These are phyloP conservation scores for Hypomontagnella monticulosa DNA, from an alignment of 495 filamentous ascomycete species.

Conservation along the genomic window DNA sequence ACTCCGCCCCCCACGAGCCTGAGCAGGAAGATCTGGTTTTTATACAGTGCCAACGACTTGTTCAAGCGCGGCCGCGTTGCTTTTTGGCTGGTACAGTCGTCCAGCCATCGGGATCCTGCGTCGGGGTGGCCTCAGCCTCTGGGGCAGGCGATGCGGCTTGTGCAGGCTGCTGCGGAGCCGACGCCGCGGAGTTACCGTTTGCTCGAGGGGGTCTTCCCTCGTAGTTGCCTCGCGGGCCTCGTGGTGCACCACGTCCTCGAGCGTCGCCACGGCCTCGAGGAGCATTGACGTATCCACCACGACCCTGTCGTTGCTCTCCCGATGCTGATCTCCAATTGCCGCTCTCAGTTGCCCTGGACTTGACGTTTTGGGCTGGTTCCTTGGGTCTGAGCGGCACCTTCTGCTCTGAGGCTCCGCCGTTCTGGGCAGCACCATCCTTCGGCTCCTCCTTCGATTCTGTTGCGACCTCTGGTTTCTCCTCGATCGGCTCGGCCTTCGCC, in stretches of 20 bases:
- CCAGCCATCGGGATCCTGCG: slow-evolving; percentile 77
- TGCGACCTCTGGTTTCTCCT: slow-evolving; percentile 38
- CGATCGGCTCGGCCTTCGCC: slow-evolving; percentile 48
- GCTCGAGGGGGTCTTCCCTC: slow-evolving; percentile 53
- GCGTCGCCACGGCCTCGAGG: slow-evolving; percentile 46
- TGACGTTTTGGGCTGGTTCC: slow-evolving; percentile 37
- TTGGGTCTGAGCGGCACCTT: slow-evolving; percentile 44
- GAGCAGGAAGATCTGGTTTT: slow-evolving; percentile 40
- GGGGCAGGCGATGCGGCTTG: slow-evolving; percentile 43
- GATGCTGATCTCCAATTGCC: slow-evolving; percentile 62
- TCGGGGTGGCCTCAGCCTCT: slow-evolving; percentile 37
- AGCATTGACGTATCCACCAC: slow-evolving; percentile 50
- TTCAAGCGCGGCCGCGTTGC: slow-evolving; percentile 42
- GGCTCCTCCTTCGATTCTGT: slow-evolving; percentile 41
- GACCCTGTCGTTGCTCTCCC: slow-evolving; percentile 52
- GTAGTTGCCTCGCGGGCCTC: slow-evolving; percentile 53
- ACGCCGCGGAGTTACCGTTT: slow-evolving; percentile 52
- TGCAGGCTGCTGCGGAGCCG: slow-evolving; percentile 43
- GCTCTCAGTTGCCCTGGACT: slow-evolving; percentile 57
- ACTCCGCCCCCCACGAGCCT: slow-evolving; percentile 32
- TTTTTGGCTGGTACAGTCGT: slow-evolving; percentile 73
- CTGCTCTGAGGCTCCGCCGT: slow-evolving; percentile 45
- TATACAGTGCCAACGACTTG: slow-evolving; percentile 31
- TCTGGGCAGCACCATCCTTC: slow-evolving; percentile 38
- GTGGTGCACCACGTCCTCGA: slow-evolving; percentile 52